phyloP scores from a whole-genome alignment of 345 rosid genomes.

The Combretum micranthum region DNA sequence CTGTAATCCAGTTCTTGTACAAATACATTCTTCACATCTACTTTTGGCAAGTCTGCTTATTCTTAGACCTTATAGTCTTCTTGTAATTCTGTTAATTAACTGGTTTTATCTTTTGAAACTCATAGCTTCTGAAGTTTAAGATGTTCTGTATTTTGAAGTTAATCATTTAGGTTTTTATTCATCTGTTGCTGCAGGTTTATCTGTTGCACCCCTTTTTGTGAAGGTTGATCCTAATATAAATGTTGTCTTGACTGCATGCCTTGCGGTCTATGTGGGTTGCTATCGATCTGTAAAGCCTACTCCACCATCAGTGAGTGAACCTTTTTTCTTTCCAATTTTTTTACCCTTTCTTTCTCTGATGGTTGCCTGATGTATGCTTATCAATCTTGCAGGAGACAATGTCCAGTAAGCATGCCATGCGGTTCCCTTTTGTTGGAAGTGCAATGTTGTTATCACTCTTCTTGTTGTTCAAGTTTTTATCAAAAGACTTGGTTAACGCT shows the following conservation, averaged over 20 bases:
- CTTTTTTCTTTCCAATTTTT: background rate
- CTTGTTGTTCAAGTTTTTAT: constrained; percentile 91
- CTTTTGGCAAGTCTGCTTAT: no score
- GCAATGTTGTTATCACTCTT: constrained; percentile 92
- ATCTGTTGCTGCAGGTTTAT: constrained; percentile 48
- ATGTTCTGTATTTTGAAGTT: no score
- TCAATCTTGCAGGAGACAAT: no score
- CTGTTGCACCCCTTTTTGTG: constrained; percentile 86
- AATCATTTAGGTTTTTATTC: no score
- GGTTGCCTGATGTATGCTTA: background rate
- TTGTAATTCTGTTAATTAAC: no score
- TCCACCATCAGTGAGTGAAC: constrained; percentile 64
- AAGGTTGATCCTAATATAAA: constrained; percentile 88
- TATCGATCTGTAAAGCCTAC: constrained; percentile 93
- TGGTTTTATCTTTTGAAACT: background rate
- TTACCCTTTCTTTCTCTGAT: background rate
- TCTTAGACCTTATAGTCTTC: no score
- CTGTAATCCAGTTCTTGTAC: no score
- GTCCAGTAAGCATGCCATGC: constrained; percentile 94
- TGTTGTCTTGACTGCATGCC: constrained; percentile 84
- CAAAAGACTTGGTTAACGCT: constrained; percentile 90
- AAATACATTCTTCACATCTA: no score
- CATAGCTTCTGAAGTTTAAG: no score
- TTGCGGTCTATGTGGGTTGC: constrained; percentile 93
- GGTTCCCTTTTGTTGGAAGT: constrained; percentile 97